These are phyloP conservation scores for Cucumis hystrix DNA, from an alignment of 306 rosid genomes.

Conservation along the genomic window DNA sequence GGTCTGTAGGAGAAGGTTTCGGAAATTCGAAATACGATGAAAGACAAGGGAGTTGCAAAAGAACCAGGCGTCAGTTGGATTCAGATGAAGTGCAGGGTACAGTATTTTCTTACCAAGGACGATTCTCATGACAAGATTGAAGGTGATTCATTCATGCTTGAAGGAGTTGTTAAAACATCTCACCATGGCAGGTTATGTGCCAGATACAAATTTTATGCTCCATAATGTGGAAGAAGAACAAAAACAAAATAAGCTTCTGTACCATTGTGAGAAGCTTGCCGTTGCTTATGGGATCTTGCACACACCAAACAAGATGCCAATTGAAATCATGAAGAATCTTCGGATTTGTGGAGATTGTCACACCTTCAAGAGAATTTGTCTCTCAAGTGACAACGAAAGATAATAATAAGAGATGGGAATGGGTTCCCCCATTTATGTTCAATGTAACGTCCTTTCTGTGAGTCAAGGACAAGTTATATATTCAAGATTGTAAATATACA, in stretches of 20 bases:
- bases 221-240: constrained; percentile 15
- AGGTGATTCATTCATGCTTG: constrained; percentile 9
- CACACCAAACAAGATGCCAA: constrained; percentile 10
- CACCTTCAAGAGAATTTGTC: constrained; percentile 17
- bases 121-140: constrained; percentile 5
- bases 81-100: constrained; percentile 12
- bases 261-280: constrained; percentile 19
- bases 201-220: constrained; percentile 9
- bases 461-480: not conserved
- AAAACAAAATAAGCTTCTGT: constrained; percentile 15
- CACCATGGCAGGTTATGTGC: constrained; percentile 5
- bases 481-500: constrained; percentile 2
- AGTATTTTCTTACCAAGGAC: constrained; percentile 14
- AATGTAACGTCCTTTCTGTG: not conserved
- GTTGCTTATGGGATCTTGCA: constrained; percentile 9
- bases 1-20: not conserved
- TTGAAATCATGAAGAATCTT: constrained; percentile 16
- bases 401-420: constrained; percentile 14
- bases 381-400: constrained; percentile 9
- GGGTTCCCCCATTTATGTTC: constrained; percentile 19
- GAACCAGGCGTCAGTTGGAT: constrained; percentile 24
- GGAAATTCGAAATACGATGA: constrained; percentile 11
- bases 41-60: constrained; percentile 10
- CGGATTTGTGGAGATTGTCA: constrained; percentile 18
- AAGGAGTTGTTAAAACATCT: constrained; percentile 4